phyloP scores from a whole-genome alignment of 1,139 yeast species.

The Hyphopichia wangnamkhiaoensis region DNA sequence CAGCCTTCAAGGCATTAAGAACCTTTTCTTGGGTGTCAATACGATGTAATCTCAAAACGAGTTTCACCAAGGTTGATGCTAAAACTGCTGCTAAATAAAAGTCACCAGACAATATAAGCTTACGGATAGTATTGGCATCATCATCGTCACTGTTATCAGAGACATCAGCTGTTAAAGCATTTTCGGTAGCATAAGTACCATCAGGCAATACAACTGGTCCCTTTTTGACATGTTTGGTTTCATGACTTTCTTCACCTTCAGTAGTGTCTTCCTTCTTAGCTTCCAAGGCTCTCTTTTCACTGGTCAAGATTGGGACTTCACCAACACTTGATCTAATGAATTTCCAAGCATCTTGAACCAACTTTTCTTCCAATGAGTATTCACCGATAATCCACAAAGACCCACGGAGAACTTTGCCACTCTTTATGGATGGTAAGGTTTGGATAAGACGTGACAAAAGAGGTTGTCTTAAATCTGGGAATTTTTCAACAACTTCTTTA shows the following conservation, averaged over 20 bases:
- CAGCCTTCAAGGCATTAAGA: slow-evolving; percentile 87
- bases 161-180: slow-evolving; percentile 64
- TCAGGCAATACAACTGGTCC: slow-evolving; percentile 93
- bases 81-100: slow-evolving; percentile 89
- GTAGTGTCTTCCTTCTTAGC: slow-evolving; percentile 26
- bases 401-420: slow-evolving; percentile 91
- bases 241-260: slow-evolving; percentile 28
- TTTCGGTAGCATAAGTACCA: slow-evolving; percentile 98
- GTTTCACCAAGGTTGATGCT: slow-evolving; percentile 84
- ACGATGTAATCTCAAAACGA: slow-evolving; percentile 75
- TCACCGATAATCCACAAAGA: slow-evolving; percentile 97
- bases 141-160: slow-evolving; percentile 33
- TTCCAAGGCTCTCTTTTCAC: slow-evolving; percentile 58
- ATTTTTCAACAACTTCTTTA: slow-evolving; percentile 91
- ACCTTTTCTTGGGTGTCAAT: slow-evolving; percentile 55
- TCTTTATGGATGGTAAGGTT: slow-evolving; percentile 67
- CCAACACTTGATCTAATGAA: slow-evolving; percentile 83
- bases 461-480: slow-evolving; percentile 73
- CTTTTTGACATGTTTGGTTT: slow-evolving; percentile 29
- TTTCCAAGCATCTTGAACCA: slow-evolving; percentile 85
- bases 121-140: slow-evolving; percentile 74
- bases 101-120: slow-evolving; percentile 81
- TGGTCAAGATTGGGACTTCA: slow-evolving; percentile 83
- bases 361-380: slow-evolving; percentile 70
- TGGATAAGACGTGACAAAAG: slow-evolving; percentile 66